A percentile compares a stretch with the other conserved stretches of the same genome.
Evolutionary conservation across 257 asterid genomes (phyloP).

Genomic region (Thymus quinquecostatus): DNA sequence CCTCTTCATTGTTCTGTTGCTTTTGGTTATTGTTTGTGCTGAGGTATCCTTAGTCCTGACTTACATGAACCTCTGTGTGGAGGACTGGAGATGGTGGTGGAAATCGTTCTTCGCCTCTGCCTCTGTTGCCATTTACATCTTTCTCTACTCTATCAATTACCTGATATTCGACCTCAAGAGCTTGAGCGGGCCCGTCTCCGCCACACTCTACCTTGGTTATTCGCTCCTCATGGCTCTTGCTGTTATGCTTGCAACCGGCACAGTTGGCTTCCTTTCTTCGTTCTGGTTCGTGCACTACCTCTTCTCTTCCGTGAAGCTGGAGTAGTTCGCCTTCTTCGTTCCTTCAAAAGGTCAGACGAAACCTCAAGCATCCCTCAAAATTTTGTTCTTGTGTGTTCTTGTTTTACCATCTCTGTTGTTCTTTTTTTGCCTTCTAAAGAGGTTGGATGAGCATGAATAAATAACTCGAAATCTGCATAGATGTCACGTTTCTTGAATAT

Average conservation of each 20-base stretch:
- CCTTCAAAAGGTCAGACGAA: background rate
- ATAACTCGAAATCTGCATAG: slow-evolving; percentile 17
- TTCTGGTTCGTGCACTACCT: slow-evolving; percentile 92
- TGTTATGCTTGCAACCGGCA: slow-evolving; percentile 88
- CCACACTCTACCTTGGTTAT: slow-evolving; percentile 83
- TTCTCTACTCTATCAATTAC: slow-evolving; percentile 69
- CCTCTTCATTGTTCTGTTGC: slow-evolving; percentile 65
- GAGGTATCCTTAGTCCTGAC: slow-evolving; percentile 90
- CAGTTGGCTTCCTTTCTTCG: slow-evolving; percentile 82
- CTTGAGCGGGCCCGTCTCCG: slow-evolving; percentile 82
- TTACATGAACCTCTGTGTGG: slow-evolving; percentile 91
- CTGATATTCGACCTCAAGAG: slow-evolving; percentile 81
- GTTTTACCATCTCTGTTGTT: background rate
- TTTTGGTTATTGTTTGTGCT: slow-evolving; percentile 79
- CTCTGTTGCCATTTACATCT: slow-evolving; percentile 81
- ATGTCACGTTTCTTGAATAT: background rate
- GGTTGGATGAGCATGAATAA: slow-evolving; percentile 33
- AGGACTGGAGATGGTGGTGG: slow-evolving; percentile 99
- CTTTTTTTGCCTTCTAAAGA: slow-evolving; percentile 17
- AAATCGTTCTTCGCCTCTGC: slow-evolving; percentile 90
- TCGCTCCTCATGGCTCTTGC: slow-evolving; percentile 83
- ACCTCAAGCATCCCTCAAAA: slow-evolving; percentile 8
- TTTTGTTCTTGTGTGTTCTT: slow-evolving; percentile 24
- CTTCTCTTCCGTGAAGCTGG: slow-evolving; percentile 89
- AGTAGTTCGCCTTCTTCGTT: slow-evolving; percentile 36